Conservation (phyloP, 768 basidiomycete genomes). For the Gloeostereum incarnatum region DNA sequence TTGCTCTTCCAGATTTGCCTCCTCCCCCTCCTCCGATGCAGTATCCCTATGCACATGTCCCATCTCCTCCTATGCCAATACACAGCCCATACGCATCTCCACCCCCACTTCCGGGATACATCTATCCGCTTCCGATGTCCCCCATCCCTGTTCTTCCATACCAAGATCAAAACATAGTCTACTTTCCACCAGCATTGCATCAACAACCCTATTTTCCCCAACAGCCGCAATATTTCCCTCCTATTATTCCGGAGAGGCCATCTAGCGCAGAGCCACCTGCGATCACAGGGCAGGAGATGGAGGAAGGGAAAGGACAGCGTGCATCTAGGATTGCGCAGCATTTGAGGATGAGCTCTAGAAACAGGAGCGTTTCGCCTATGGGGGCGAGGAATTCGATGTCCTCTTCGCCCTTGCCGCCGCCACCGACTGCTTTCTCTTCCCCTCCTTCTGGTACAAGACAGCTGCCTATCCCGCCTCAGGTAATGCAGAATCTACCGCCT, state of each 20-base stretch:
- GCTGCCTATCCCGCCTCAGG: slow-evolving; percentile 17
- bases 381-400: background rate
- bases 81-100: background rate
- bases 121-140: background rate
- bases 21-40: slow-evolving; percentile 13
- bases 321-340: slow-evolving; percentile 53
- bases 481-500: slow-evolving; percentile 1
- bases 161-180: slow-evolving; percentile 4
- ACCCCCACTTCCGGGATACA: background rate
- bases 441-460: too few species aligned
- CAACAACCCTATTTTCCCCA: slow-evolving; percentile 1
- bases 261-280: slow-evolving; percentile 4
- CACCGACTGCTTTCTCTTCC: background rate
- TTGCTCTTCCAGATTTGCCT: slow-evolving; percentile 36
- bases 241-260: background rate
- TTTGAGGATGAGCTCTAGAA: slow-evolving; percentile 43
- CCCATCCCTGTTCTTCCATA: slow-evolving; percentile 1
- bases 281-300: slow-evolving; percentile 26
- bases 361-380: slow-evolving; percentile 51
- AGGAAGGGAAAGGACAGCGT: slow-evolving; percentile 54
- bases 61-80: slow-evolving; percentile 6
- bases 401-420: background rate
- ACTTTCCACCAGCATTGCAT: slow-evolving; percentile 2
- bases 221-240: background rate
- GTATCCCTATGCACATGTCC: slow-evolving; percentile 2